A percentile compares a stretch with the other conserved stretches of the same genome.
phyloP scores from a whole-genome alignment of 495 filamentous ascomycete species.

The Poronia punctata region DNA sequence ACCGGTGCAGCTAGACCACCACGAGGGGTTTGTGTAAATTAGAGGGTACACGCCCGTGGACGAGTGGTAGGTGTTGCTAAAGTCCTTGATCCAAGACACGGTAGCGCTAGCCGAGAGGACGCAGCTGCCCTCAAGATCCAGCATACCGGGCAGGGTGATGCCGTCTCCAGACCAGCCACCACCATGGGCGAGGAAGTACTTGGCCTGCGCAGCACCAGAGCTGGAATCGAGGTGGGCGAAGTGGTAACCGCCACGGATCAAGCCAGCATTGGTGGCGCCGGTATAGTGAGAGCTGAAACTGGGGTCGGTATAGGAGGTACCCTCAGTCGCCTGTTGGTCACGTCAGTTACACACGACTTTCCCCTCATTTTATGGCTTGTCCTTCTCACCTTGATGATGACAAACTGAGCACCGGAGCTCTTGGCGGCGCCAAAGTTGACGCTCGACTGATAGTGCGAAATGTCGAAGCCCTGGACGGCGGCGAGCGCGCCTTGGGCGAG shows the following conservation, averaged over 20 bases:
- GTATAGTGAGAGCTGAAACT: constrained; percentile 49
- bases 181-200: constrained; percentile 54
- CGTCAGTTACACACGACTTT: background rate
- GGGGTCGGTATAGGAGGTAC: constrained; percentile 46
- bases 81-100: constrained; percentile 54
- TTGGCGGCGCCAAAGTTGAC: constrained; percentile 54
- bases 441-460: constrained; percentile 52
- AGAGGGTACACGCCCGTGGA: constrained; percentile 50
- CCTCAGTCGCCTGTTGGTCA: constrained; percentile 49
- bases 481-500: constrained; percentile 29
- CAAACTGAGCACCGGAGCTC: constrained; percentile 52
- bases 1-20: constrained; percentile 59
- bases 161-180: constrained; percentile 58
- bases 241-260: constrained; percentile 59
- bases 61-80: constrained; percentile 49
- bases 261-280: constrained; percentile 47
- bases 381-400: constrained; percentile 55
- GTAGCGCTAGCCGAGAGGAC: constrained; percentile 46
- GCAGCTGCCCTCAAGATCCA: constrained; percentile 56
- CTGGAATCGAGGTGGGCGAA: constrained; percentile 50
- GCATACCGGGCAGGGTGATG: constrained; percentile 59
- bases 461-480: constrained; percentile 57
- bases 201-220: constrained; percentile 47
- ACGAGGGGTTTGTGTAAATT: constrained; percentile 53
- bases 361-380: background rate